Evolutionary conservation across 768 basidiomycete genomes (phyloP), one percentile per base, ranked within the genome.

Genomic region (Boletus sp.): DNA sequence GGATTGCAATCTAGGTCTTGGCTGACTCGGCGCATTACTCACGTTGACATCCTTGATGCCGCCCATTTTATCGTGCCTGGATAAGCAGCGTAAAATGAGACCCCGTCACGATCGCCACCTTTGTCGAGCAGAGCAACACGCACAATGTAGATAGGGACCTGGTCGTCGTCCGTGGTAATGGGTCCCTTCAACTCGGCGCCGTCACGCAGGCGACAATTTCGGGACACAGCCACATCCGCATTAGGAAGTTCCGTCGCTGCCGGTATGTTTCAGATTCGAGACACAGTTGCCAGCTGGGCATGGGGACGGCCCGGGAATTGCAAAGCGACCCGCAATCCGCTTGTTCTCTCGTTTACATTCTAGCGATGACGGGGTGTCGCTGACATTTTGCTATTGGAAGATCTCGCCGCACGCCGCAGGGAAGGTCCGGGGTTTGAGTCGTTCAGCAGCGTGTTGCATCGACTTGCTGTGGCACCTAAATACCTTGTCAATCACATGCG

Each of bases 11-110:
- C 43, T 25, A 32, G 34, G 42, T 44, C 69, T 67, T 67, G 68
- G 70, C 65, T 39, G 52, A 46, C 55, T 58, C 25, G 54, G 53
- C 40, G 13, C 27, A 42, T 54, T 47, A 72, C 69, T 72, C 59
- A 70, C 69, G 17, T 65, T 70, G 35, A 44, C 43, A 56, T 69
- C 63, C 60, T 69, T 72, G 40, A 53, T 34, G 4, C 64, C 60
- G 29, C 62, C 59, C 68, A 66, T 70, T 39, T 40, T 66, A 19
- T 41, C 29, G 19, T 37, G 14, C 27, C 60, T 59, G 21, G 45
- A 48, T 42, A 37, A 48, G 23, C 21, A 46, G 54, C 8, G 33
- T 25, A 30, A 7, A 37, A 46, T 13, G 34, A 29, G 44, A 23
- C 7, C 9, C 19, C 19, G 33, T 56, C 34, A 38, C 11, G 43